Conservation (phyloP, 768 basidiomycete species). For the Leccinum rimulosum region DNA sequence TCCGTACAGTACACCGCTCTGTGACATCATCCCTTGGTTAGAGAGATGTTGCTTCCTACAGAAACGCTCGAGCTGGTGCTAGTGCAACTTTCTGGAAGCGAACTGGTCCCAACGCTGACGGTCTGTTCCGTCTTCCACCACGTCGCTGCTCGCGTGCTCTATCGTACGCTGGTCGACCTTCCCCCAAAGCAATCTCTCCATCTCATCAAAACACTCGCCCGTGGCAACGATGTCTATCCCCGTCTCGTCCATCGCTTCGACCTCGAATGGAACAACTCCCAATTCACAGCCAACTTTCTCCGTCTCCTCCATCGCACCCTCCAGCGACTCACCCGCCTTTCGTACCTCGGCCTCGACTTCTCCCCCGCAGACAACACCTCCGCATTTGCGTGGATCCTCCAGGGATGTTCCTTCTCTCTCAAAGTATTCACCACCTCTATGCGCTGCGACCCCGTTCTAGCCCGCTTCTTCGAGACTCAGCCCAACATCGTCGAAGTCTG, state of each 20-base stretch:
- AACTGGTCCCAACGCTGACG: conserved; percentile 26
- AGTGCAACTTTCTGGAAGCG: conserved; percentile 21
- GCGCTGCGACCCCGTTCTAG: conserved; percentile 47
- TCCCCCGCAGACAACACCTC: conserved; percentile 33
- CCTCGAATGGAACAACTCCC: conserved; percentile 39
- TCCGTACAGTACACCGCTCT: too few species aligned
- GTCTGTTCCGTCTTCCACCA: conserved; percentile 27
- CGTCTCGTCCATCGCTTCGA: conserved; percentile 44
- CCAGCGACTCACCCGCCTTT: conserved; percentile 36
- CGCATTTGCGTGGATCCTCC: conserved; percentile 48
- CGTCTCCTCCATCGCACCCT: conserved; percentile 47
- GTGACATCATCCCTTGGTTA: neutral
- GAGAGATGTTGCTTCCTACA: neutral
- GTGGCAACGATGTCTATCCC: conserved; percentile 33
- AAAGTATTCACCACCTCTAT: conserved; percentile 53
- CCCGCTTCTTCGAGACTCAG: conserved; percentile 52
- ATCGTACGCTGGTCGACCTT: conserved; percentile 37
- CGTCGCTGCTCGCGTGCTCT: conserved; percentile 33
- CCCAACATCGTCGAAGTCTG: conserved; percentile 48
- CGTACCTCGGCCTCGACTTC: conserved; percentile 49
- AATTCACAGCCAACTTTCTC: conserved; percentile 49
- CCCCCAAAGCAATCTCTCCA: conserved; percentile 29
- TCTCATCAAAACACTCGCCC: conserved; percentile 42
- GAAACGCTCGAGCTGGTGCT: conserved; percentile 38
- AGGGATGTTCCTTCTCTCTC: conserved; percentile 43